These are phyloP conservation scores for Singerocomus rubriflavus DNA, from an alignment of 1,284 basidiomycete species.

Conservation along the genomic window DNA sequence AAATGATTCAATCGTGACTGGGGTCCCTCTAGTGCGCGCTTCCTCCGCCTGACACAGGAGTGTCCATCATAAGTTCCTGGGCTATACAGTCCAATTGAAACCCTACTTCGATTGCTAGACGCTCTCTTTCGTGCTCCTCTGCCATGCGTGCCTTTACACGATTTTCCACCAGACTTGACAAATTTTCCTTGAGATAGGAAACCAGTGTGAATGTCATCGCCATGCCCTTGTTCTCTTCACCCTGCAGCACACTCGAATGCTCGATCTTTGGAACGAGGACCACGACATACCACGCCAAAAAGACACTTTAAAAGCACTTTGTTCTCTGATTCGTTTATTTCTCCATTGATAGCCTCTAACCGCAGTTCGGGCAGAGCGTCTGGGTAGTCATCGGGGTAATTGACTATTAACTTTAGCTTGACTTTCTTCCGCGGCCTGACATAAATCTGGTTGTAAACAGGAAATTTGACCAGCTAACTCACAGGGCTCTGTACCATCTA, in stretches of 20 bases:
- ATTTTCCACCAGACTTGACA: slow-evolving; percentile 61
- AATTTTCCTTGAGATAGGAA: slow-evolving; percentile 79
- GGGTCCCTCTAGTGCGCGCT: slow-evolving; percentile 84
- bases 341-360: slow-evolving; percentile 68
- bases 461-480: slow-evolving; percentile 29
- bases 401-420: slow-evolving; percentile 68
- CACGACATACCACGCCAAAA: slow-evolving; percentile 55
- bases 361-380: slow-evolving; percentile 75
- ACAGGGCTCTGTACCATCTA: slow-evolving; percentile 61
- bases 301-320: slow-evolving; percentile 59
- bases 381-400: slow-evolving; percentile 70
- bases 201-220: slow-evolving; percentile 98
- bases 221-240: slow-evolving; percentile 90
- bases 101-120: slow-evolving; percentile 71
- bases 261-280: not conserved
- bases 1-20: slow-evolving; percentile 84
- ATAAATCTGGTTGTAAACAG: slow-evolving; percentile 18
- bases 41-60: slow-evolving; percentile 71
- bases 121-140: slow-evolving; percentile 70
- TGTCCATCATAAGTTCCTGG: slow-evolving; percentile 3
- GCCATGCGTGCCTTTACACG: slow-evolving; percentile 57
- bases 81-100: not conserved
- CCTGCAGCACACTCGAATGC: slow-evolving; percentile 46
- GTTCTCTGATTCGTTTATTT: slow-evolving; percentile 59
- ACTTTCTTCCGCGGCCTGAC: slow-evolving; percentile 50